Evolutionary conservation across 2,329 filamentous ascomycete species (phyloP).

Genomic region (Epichloe coenophiala): DNA sequence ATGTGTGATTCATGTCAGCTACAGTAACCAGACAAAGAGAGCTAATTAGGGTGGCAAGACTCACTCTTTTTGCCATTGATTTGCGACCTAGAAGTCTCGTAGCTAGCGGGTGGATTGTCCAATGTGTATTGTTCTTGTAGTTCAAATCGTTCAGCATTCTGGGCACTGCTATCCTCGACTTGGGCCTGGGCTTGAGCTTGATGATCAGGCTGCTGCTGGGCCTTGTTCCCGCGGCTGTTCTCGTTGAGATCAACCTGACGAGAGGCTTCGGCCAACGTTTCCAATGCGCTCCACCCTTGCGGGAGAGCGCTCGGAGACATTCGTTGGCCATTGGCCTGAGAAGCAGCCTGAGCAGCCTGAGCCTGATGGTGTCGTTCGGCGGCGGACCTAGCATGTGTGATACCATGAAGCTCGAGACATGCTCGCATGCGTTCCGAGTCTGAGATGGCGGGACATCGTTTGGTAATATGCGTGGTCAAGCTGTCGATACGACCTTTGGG

Average conservation of each 20-base stretch:
- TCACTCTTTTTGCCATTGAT: slow-evolving; percentile 14
- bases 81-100: slow-evolving; percentile 23
- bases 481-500: slow-evolving; percentile 81
- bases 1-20: neutral
- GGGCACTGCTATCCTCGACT: slow-evolving; percentile 11
- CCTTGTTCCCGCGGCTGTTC: slow-evolving; percentile 39
- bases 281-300: slow-evolving; percentile 64
- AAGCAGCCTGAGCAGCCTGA: slow-evolving; percentile 2
- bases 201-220: slow-evolving; percentile 16
- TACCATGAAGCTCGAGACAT: slow-evolving; percentile 57
- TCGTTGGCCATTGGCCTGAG: slow-evolving; percentile 16
- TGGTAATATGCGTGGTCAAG: slow-evolving; percentile 67
- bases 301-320: slow-evolving; percentile 22
- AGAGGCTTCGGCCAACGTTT: slow-evolving; percentile 80
- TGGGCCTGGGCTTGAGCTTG: slow-evolving; percentile 14
- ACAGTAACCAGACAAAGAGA: neutral
- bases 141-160: slow-evolving; percentile 30
- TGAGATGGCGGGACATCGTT: slow-evolving; percentile 71
- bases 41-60: slow-evolving; percentile 7
- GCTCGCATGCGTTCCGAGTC: slow-evolving; percentile 64
- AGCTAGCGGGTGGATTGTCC: slow-evolving; percentile 39
- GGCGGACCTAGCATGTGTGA: slow-evolving; percentile 36
- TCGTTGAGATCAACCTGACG: slow-evolving; percentile 59
- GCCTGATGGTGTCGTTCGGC: slow-evolving; percentile 15
- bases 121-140: slow-evolving; percentile 45